phyloP scores from a whole-genome alignment of 306 rosid species.

The Vigna reflexopilosa region DNA sequence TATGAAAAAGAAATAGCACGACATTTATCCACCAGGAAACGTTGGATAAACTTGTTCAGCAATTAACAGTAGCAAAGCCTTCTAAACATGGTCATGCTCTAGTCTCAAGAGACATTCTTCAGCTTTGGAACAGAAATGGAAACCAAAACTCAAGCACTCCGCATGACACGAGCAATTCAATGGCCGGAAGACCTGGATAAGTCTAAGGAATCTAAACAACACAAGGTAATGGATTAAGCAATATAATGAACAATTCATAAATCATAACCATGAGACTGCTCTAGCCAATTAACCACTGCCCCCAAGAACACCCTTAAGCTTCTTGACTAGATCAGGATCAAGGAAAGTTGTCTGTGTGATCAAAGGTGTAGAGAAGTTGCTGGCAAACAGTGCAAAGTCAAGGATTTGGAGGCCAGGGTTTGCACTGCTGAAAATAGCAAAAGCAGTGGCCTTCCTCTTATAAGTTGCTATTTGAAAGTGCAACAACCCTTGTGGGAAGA shows the following conservation, averaged over 20 bases:
- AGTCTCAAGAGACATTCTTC: background rate
- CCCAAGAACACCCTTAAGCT: slow-evolving; percentile 88
- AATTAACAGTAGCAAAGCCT: slow-evolving; percentile 11
- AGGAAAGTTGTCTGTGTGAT: slow-evolving; percentile 68
- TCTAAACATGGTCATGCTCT: background rate
- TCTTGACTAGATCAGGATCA: slow-evolving; percentile 64
- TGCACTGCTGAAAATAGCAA: slow-evolving; percentile 66
- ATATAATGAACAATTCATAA: background rate
- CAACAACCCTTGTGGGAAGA: slow-evolving; percentile 85
- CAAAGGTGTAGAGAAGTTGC: slow-evolving; percentile 60
- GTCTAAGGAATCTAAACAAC: background rate
- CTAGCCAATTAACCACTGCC: slow-evolving; percentile 52
- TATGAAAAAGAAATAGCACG: background rate
- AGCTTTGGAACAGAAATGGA: background rate
- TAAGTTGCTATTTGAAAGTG: slow-evolving; percentile 73
- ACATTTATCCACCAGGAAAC: slow-evolving; percentile 16
- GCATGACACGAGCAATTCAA: slow-evolving; percentile 41
- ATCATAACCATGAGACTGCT: background rate
- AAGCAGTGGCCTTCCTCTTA: slow-evolving; percentile 48
- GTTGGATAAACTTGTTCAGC: slow-evolving; percentile 26
- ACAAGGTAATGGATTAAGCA: background rate
- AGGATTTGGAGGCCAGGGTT: slow-evolving; percentile 85
- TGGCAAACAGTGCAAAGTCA: slow-evolving; percentile 78
- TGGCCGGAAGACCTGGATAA: background rate
- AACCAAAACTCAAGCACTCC: background rate